These are phyloP conservation scores for Nepenthes gracilis DNA, from an alignment of 148 eudicot species.

Conservation along the genomic window DNA sequence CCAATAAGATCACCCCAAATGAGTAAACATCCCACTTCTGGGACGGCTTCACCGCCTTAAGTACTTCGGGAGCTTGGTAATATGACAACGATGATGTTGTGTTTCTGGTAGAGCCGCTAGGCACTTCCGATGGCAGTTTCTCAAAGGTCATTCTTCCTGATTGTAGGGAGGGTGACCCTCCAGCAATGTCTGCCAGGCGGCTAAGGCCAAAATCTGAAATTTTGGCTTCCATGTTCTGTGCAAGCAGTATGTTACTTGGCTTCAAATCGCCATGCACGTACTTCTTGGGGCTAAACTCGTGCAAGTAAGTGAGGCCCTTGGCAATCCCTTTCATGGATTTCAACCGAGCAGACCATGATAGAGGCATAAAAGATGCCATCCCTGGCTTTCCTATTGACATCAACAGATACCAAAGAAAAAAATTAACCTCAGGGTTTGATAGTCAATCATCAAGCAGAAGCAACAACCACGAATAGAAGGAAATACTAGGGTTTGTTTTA, in stretches of 20 bases:
- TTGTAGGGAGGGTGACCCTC: constrained; percentile 61
- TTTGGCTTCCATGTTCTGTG: constrained; percentile 62
- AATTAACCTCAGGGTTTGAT: neutral
- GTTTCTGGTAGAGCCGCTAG: constrained; percentile 15
- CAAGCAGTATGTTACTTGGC: constrained; percentile 80
- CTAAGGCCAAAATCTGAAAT: constrained; percentile 92
- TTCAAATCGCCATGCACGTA: constrained; percentile 94
- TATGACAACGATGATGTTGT: constrained; percentile 23
- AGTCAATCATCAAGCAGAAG: neutral
- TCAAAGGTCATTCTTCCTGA: constrained; percentile 60
- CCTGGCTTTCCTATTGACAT: constrained; percentile 64
- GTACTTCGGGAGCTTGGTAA: constrained; percentile 89
- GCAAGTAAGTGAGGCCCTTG: constrained; percentile 77
- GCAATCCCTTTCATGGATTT: constrained; percentile 73
- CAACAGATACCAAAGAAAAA: neutral
- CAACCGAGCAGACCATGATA: constrained; percentile 66
- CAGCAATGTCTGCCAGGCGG: constrained; percentile 86
- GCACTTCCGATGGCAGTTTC: constrained; percentile 56
- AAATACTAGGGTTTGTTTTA: too few species aligned
- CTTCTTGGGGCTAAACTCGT: constrained; percentile 88
- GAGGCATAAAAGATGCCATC: constrained; percentile 47
- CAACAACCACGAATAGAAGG: too few species aligned
- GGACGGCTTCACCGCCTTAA: constrained; percentile 84
- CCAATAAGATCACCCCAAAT: constrained; percentile 71
- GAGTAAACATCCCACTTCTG: constrained; percentile 99